These are phyloP conservation scores for Tetrapisispora taiwanensis DNA, from an alignment of 805 yeast genomes.

Conservation along the genomic window DNA sequence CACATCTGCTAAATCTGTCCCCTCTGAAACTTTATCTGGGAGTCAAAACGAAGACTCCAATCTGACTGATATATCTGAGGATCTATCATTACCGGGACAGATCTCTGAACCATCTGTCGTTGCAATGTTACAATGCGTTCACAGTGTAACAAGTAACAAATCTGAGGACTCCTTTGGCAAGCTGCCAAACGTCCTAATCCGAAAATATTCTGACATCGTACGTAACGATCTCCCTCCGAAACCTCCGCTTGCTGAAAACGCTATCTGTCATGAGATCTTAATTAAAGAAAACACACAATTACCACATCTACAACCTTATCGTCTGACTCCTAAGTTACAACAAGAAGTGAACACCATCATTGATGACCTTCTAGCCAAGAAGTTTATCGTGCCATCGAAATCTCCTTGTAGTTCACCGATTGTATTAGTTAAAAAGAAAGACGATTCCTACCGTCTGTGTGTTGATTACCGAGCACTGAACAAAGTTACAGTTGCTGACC, in stretches of 20 bases:
- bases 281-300: constrained; percentile 3
- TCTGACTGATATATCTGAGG: neutral
- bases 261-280: neutral
- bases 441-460: constrained; percentile 6
- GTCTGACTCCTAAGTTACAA: constrained; percentile 9
- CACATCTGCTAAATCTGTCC: neutral
- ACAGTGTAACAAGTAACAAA: neutral
- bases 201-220: neutral
- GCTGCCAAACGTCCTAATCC: neutral
- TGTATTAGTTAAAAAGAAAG: constrained; percentile 10
- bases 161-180: neutral
- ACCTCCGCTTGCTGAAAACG: too few species aligned
- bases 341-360: constrained; percentile 1
- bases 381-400: constrained; percentile 6
- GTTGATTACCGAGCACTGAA: constrained; percentile 8
- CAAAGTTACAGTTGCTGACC: constrained; percentile 6
- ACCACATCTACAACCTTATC: constrained; percentile 8
- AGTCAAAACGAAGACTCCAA: neutral
- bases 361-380: constrained; percentile 6
- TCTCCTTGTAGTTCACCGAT: constrained; percentile 11
- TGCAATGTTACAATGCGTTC: neutral
- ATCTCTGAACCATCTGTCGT: neutral
- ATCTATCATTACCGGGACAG: neutral
- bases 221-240: neutral
- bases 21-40: neutral